phyloP scores from a whole-genome alignment of 148 eudicot species.

The Rheum nobile region DNA sequence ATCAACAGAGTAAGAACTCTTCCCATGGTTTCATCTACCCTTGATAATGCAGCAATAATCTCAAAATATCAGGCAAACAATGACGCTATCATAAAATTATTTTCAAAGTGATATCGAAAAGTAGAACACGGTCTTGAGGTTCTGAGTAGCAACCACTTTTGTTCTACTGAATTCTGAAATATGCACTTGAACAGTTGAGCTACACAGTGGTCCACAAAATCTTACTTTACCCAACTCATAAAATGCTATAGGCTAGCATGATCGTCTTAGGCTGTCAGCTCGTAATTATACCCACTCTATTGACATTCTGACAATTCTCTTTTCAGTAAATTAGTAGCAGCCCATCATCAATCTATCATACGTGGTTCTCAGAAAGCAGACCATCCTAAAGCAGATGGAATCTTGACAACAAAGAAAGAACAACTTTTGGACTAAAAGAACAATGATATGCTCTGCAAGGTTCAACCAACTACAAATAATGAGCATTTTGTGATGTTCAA shows the following conservation, averaged over 20 bases:
- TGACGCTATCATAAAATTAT: neutral
- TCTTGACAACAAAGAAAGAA: neutral
- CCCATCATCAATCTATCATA: neutral
- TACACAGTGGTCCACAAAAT: neutral
- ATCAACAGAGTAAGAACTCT: neutral
- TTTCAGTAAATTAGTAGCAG: neutral
- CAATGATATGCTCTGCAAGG: neutral
- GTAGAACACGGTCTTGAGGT: neutral
- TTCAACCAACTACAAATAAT: neutral
- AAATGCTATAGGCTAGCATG: neutral
- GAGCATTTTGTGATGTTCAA: neutral
- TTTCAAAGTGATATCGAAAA: too few species aligned
- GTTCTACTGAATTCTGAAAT: neutral
- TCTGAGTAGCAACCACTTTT: neutral
- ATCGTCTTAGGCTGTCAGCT: neutral
- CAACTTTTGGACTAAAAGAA: neutral
- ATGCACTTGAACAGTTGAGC: constrained; percentile 11
- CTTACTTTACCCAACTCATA: neutral
- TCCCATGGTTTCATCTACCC: neutral
- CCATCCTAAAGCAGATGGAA: neutral
- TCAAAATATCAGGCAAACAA: neutral
- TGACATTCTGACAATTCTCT: neutral
- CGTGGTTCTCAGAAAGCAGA: neutral
- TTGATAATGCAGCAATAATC: neutral
- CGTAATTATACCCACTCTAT: neutral